Conservation (phyloP, 495 filamentous ascomycete species). For the Aspergillus bridgeri region DNA sequence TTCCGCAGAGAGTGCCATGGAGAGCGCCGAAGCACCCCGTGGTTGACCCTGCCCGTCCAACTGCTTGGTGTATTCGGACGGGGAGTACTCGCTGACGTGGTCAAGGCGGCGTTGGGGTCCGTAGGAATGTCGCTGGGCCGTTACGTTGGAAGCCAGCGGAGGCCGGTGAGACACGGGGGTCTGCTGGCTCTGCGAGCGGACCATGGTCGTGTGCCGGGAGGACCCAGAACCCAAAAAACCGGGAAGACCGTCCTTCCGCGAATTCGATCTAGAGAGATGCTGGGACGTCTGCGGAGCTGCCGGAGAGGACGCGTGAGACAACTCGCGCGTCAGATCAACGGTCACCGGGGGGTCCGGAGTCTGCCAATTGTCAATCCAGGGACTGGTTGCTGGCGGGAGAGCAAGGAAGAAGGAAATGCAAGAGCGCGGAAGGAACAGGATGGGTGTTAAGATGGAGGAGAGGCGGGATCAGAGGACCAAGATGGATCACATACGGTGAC, state of each 20-base stretch:
- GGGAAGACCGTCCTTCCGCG: constrained; percentile 22
- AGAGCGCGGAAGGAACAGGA: constrained; percentile 23
- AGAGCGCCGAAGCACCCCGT: constrained; percentile 23
- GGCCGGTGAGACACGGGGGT: constrained; percentile 37
- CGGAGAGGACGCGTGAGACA: constrained; percentile 33
- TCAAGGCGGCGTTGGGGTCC: constrained; percentile 32
- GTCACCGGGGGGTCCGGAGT: constrained; percentile 41
- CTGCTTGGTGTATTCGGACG: constrained; percentile 40
- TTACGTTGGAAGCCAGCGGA: constrained; percentile 20
- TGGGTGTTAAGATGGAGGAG: constrained; percentile 21
- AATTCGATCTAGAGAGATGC: constrained; percentile 24
- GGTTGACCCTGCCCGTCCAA: constrained; percentile 30
- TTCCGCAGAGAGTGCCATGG: constrained; percentile 29
- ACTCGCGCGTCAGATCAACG: constrained; percentile 32
- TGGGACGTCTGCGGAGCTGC: constrained; percentile 25
- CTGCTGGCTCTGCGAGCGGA: constrained; percentile 46
- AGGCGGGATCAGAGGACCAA: constrained; percentile 43
- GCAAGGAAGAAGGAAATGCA: constrained; percentile 18
- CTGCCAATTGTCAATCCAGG: constrained; percentile 50
- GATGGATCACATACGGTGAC: constrained; percentile 48
- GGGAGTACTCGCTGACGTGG: constrained; percentile 43
- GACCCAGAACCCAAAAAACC: constrained; percentile 23
- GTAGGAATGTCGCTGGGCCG: constrained; percentile 34
- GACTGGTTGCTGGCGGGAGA: constrained; percentile 24
- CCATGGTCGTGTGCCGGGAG: constrained; percentile 38